phyloP scores from a whole-genome alignment of 1,284 basidiomycete species.

The Cryptococcus depauperatus region DNA sequence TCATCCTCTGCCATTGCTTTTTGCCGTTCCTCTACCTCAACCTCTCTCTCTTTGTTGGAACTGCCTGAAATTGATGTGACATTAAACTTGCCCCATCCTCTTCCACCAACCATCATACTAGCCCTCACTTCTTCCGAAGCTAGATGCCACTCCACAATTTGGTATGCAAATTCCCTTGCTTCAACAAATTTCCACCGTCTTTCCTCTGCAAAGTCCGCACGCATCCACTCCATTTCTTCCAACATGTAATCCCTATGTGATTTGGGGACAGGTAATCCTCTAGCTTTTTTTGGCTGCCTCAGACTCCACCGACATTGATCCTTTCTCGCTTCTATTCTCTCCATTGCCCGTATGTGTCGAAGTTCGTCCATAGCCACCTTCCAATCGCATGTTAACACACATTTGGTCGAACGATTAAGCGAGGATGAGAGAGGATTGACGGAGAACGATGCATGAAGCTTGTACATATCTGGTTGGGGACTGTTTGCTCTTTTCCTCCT shows the following conservation, averaged over 20 bases:
- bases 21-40: background rate
- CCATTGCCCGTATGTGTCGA: slow-evolving; percentile 67
- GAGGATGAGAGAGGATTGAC: slow-evolving; percentile 33
- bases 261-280: slow-evolving; percentile 70
- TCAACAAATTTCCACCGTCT: slow-evolving; percentile 82
- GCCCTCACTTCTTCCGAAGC: slow-evolving; percentile 61
- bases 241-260: slow-evolving; percentile 92
- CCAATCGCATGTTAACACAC: slow-evolving; percentile 39
- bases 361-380: slow-evolving; percentile 63
- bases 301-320: slow-evolving; percentile 79
- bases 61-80: slow-evolving; percentile 25
- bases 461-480: slow-evolving; percentile 24
- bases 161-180: slow-evolving; percentile 75
- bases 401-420: slow-evolving; percentile 32
- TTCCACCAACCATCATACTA: slow-evolving; percentile 51
- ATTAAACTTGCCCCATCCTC: slow-evolving; percentile 35
- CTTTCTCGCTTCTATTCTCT: slow-evolving; percentile 79
- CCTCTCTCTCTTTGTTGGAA: slow-evolving; percentile 5
- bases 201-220: slow-evolving; percentile 89
- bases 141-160: slow-evolving; percentile 80
- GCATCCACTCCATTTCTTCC: slow-evolving; percentile 99
- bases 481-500: slow-evolving; percentile 23
- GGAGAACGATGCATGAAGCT: slow-evolving; percentile 26
- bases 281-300: slow-evolving; percentile 89
- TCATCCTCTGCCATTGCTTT: slow-evolving; percentile 28